Percentiles rank a stretch among this genome's conserved stretches.
phyloP scores from a whole-genome alignment of 192 early-diverging fungal genomes.

The Allomyces javanicus region DNA sequence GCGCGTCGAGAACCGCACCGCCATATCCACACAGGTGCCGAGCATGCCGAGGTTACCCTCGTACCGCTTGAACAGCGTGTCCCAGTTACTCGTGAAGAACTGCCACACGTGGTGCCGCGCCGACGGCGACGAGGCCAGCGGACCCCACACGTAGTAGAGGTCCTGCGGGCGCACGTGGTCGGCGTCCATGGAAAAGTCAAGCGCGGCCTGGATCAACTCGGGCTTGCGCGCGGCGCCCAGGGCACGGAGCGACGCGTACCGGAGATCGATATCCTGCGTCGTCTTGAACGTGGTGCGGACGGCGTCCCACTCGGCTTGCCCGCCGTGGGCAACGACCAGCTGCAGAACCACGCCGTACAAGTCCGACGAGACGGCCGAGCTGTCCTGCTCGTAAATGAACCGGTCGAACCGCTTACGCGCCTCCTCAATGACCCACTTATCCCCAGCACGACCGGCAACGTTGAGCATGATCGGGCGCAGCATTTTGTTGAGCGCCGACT shows the following conservation, averaged over 20 bases:
- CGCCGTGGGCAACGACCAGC: slow-evolving; percentile 43
- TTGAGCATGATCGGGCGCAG: slow-evolving; percentile 57
- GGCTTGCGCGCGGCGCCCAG: slow-evolving; percentile 34
- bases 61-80: slow-evolving; percentile 33
- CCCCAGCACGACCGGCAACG: slow-evolving; percentile 46
- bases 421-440: slow-evolving; percentile 38
- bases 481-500: slow-evolving; percentile 53
- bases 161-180: slow-evolving; percentile 56
- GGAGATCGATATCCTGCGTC: slow-evolving; percentile 42
- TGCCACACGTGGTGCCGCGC: slow-evolving; percentile 43
- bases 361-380: slow-evolving; percentile 52
- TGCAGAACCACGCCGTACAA: slow-evolving; percentile 48
- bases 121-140: slow-evolving; percentile 27
- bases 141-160: slow-evolving; percentile 24
- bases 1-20: background rate
- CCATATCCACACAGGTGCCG: slow-evolving; percentile 13
- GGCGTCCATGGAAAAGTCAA: slow-evolving; percentile 35
- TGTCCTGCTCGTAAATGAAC: slow-evolving; percentile 39
- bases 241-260: slow-evolving; percentile 36
- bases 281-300: slow-evolving; percentile 39
- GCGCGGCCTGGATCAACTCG: slow-evolving; percentile 32
- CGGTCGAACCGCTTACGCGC: slow-evolving; percentile 45
- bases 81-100: slow-evolving; percentile 41
- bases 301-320: slow-evolving; percentile 36
- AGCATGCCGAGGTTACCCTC: slow-evolving; percentile 21